phyloP scores from a whole-genome alignment of 2,329 filamentous ascomycete genomes.

The Pseudocercospora cruenta region DNA sequence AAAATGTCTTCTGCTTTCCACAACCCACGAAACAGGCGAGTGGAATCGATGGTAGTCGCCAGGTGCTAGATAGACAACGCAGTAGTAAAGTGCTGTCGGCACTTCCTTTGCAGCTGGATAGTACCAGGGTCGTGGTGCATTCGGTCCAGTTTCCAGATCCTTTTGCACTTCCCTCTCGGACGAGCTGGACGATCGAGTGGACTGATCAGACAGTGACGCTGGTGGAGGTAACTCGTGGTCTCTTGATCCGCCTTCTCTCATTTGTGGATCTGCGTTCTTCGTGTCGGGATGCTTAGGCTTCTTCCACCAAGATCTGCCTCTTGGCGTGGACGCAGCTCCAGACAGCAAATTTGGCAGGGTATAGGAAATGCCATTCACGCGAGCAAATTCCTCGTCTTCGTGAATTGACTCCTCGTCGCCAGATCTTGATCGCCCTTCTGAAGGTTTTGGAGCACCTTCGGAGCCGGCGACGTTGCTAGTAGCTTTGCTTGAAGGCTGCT shows the following conservation, averaged over 20 bases:
- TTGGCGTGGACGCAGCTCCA: conserved; percentile 50
- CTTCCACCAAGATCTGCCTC: conserved; percentile 29
- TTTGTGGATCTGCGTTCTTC: conserved; percentile 21
- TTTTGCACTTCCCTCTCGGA: conserved; percentile 82
- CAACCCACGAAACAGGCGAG: conserved; percentile 92
- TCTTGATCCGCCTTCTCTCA: conserved; percentile 22
- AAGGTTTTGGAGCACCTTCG: conserved; percentile 42
- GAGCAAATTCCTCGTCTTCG: conserved; percentile 88
- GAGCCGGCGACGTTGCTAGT: conserved; percentile 41
- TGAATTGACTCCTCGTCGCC: conserved; percentile 66
- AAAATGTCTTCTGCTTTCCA: conserved; percentile 92
- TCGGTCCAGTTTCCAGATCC: conserved; percentile 72
- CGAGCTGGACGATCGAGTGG: conserved; percentile 66
- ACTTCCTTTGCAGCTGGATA: conserved; percentile 41
- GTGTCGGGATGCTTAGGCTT: conserved; percentile 36
- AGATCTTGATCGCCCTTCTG: conserved; percentile 37
- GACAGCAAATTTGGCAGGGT: conserved; percentile 86
- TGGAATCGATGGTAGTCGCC: conserved; percentile 99
- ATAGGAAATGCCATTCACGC: conserved; percentile 93
- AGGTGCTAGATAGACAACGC: conserved; percentile 91
- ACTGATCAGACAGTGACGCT: conserved; percentile 62
- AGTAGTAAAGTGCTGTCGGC: conserved; percentile 81
- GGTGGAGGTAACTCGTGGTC: not conserved
- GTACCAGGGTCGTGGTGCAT: conserved; percentile 58
- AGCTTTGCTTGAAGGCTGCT: conserved; percentile 50